A percentile compares a stretch with the other conserved stretches of the same genome.
phyloP scores from a whole-genome alignment of 768 basidiomycete genomes.

The Sporobolomyces phaffii region DNA sequence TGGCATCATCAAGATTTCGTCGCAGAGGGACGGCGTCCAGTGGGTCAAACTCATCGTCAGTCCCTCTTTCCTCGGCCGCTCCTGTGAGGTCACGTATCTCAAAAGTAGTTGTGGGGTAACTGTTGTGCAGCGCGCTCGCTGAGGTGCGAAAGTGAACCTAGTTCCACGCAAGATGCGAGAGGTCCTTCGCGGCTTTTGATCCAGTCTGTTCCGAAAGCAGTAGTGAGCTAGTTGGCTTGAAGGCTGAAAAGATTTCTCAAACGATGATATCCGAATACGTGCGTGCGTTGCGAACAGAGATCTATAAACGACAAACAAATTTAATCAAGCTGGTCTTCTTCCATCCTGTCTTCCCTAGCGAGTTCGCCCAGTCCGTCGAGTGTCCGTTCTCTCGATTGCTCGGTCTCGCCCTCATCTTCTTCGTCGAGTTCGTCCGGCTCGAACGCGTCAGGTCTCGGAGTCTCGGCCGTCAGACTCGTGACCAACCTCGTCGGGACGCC shows the following conservation, averaged over 20 bases:
- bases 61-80: neutral
- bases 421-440: constrained; percentile 23
- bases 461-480: constrained; percentile 32
- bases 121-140: no score
- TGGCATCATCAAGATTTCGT: neutral
- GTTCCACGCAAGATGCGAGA: no score
- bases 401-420: constrained; percentile 10
- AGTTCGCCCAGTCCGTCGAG: neutral
- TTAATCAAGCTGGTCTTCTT: constrained; percentile 2
- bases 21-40: neutral
- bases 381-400: neutral
- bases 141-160: no score
- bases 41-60: neutral
- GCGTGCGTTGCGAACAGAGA: no score
- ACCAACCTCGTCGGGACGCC: constrained; percentile 28
- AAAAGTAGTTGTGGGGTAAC: no score
- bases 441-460: constrained; percentile 28
- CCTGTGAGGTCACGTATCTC: no score
- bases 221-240: no score
- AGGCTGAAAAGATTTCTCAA: no score
- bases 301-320: no score
- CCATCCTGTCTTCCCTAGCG: neutral
- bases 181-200: no score
- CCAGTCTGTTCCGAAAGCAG: no score
- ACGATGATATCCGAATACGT: no score